Conservation (phyloP, 345 rosid species). For the Brassica nigra region DNA sequence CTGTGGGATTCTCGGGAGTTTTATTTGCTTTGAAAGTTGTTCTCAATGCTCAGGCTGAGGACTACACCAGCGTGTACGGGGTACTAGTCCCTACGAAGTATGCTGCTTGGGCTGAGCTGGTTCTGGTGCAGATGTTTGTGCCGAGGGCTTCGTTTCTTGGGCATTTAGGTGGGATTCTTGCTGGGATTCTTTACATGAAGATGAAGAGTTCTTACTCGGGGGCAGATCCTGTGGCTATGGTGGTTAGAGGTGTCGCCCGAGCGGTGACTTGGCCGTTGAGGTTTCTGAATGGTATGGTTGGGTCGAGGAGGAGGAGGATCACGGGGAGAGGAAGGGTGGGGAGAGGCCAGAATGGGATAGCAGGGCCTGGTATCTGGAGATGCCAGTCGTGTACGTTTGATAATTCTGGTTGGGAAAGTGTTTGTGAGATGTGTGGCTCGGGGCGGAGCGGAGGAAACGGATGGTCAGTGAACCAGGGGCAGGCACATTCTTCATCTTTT, state of each 20-base stretch:
- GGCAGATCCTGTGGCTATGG: constrained; percentile 54
- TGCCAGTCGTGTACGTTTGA: constrained; percentile 89
- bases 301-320: constrained; percentile 47
- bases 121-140: constrained; percentile 85
- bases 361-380: constrained; percentile 62
- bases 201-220: constrained; percentile 60
- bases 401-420: constrained; percentile 57
- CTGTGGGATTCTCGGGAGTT: constrained; percentile 90
- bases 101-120: constrained; percentile 95
- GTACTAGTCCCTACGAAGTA: constrained; percentile 66
- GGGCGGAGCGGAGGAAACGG: constrained; percentile 43
- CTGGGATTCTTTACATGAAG: constrained; percentile 76
- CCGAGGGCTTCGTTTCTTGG: constrained; percentile 91
- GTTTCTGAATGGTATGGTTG: constrained; percentile 45
- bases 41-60: constrained; percentile 71
- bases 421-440: constrained; percentile 90
- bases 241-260: constrained; percentile 48
- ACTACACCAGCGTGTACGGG: constrained; percentile 64
- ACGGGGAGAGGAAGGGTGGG: constrained; percentile 79
- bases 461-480: constrained; percentile 35
- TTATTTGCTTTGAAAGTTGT: constrained; percentile 96
- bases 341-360: constrained; percentile 47
- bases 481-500: constrained; percentile 24
- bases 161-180: constrained; percentile 94
- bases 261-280: constrained; percentile 65